Base-by-base conservation (phyloP, 2,329 filamentous ascomycete species). In the Talaromyces sp. region DNA sequence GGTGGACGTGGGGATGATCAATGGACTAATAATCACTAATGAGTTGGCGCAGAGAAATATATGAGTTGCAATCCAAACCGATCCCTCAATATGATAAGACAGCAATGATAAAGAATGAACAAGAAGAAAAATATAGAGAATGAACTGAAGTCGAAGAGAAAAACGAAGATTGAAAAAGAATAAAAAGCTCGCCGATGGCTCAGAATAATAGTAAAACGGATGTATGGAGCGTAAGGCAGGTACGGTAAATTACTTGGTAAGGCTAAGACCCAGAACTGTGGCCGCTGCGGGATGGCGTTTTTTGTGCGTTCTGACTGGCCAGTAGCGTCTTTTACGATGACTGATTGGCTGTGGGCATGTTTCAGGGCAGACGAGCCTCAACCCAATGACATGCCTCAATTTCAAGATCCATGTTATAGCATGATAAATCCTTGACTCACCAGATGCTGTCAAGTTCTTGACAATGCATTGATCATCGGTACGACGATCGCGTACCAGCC, bases 281-380 rank as follows among this genome's bases (percentile, higher is more conserved):
- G 45, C 31, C 11, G 11, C 50, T 22, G n/a, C 50, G 52, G 52
- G 52, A 56, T 56, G 52, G 52, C 52, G 52, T 39, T 56, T 56
- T 56, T 6, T 22, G 10, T 19, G 4, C 6, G 2, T 56, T 19
- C 9, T n/a, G 8, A 56, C 37, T 56, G 50, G 50, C 9, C 27
- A 31, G 27, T 3, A 0, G 7, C 9, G 3, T 17, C 7, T 17
- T 5, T 7, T 27, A 10, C 45, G 22, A 47, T 13, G n/a, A 11
- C 19, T 47, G 41, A 22, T 47, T 47, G n/a, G 43, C 13, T 6
- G 9, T 11, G 13, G 52, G 10, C 50, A 13, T 56, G 52, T 56
- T 56, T 56, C 52, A 56, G 52, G 52, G 52, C 52, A 37, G 31
- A 37, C 52, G 31, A 56, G 52, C 31, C 52, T 37, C 52, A 56